Conservation (phyloP, 202 grass and related monocot species). For the Bolboschoenoplectus hybrid region DNA sequence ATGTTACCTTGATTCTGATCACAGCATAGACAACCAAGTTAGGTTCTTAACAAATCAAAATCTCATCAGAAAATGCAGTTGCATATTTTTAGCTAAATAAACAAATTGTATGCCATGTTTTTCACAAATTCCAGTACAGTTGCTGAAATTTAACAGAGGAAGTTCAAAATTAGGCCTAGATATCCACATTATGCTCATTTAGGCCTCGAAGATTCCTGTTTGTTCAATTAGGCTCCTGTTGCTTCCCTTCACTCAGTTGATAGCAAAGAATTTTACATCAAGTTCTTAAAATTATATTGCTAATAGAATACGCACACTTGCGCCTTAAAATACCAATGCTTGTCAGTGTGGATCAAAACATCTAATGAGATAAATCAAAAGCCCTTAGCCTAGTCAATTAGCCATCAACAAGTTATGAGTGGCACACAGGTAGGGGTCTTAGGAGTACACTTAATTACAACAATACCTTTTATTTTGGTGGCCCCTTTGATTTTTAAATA, state of each 20-base stretch:
- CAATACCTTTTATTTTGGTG: background rate
- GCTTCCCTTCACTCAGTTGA: background rate
- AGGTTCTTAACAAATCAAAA: conserved; percentile 12
- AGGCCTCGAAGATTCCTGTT: background rate
- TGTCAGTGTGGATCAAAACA: background rate
- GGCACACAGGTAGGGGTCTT: too few relatives aligned
- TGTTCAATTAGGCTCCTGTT: background rate
- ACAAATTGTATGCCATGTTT: background rate
- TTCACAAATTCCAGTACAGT: conserved; percentile 7
- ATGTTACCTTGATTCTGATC: conserved; percentile 98
- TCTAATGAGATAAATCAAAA: background rate
- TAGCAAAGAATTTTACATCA: background rate
- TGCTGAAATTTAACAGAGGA: background rate
- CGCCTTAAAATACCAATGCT: background rate
- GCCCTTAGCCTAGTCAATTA: background rate
- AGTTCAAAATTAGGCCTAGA: background rate
- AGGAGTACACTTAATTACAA: background rate
- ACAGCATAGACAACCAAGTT: conserved; percentile 33
- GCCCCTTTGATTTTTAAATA: background rate
- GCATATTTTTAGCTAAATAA: background rate
- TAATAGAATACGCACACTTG: background rate
- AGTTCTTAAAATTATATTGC: conserved; percentile 8
- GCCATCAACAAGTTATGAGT: too few relatives aligned
- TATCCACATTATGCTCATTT: background rate
- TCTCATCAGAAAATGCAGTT: conserved; percentile 21